A percentile compares a stretch with the other conserved stretches of the same genome.
Evolutionary conservation across 2,329 filamentous ascomycete species (phyloP).

Genomic region (Ophiostoma sp.): DNA sequence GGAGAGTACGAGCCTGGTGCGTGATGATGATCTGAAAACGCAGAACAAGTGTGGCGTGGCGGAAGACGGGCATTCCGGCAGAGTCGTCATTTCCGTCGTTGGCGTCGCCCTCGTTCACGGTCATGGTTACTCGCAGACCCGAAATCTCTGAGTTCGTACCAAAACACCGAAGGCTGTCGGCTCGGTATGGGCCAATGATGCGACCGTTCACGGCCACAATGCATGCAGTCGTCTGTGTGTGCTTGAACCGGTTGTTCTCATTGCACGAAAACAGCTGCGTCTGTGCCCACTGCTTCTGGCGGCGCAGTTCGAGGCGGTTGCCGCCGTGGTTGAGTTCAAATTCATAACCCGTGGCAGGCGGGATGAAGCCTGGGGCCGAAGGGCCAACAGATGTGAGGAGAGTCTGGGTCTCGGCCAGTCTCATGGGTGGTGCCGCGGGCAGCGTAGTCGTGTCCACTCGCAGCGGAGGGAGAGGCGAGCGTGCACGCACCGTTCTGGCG

Average conservation of each 20-base stretch:
- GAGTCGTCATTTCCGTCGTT: neutral
- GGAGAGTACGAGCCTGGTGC: neutral
- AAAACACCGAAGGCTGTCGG: conserved; percentile 29
- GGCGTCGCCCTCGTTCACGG: conserved; percentile 21
- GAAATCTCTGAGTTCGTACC: conserved; percentile 27
- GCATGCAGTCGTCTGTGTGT: conserved; percentile 31
- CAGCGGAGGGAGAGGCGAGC: neutral
- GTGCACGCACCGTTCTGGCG: neutral
- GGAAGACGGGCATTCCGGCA: conserved; percentile 8
- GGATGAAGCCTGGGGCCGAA: conserved; percentile 17
- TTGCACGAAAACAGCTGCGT: conserved; percentile 30
- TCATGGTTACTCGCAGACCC: conserved; percentile 31
- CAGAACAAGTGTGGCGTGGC: conserved; percentile 24
- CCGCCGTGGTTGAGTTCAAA: conserved; percentile 30
- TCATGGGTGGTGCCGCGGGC: neutral
- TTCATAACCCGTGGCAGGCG: conserved; percentile 29
- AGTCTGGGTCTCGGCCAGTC: neutral
- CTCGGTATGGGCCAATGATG: conserved; percentile 26
- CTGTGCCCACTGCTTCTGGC: conserved; percentile 29
- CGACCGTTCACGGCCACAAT: conserved; percentile 30
- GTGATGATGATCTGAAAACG: conserved; percentile 29
- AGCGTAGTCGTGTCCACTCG: neutral
- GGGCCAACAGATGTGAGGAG: neutral
- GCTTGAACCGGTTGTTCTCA: conserved; percentile 29
- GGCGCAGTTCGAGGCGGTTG: conserved; percentile 27